Conservation (phyloP, 2,329 filamentous ascomycete species). For the Hypomyces rosellus region DNA sequence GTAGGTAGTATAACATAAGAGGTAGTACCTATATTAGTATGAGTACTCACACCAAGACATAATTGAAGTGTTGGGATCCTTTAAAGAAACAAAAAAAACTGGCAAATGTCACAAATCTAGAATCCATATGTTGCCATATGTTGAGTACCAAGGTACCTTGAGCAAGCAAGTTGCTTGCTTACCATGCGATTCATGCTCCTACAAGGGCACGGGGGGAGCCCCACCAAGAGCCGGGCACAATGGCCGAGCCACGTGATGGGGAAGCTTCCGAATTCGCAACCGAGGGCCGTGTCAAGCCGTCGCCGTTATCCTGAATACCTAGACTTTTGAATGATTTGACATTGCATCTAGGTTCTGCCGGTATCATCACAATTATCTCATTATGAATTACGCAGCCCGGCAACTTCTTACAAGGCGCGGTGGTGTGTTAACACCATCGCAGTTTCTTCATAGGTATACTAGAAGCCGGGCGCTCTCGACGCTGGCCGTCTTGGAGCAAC, state of each 20-base stretch:
- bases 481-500: slow-evolving; percentile 86
- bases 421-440: not conserved
- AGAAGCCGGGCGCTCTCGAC: not conserved
- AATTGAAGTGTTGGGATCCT: too few relatives aligned
- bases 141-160: too few relatives aligned
- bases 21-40: too few relatives aligned
- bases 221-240: too few relatives aligned
- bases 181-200: too few relatives aligned
- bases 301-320: not conserved
- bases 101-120: too few relatives aligned
- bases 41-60: too few relatives aligned
- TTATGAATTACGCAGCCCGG: not conserved
- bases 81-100: too few relatives aligned
- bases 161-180: too few relatives aligned
- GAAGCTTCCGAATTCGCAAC: not conserved
- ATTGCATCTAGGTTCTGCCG: not conserved
- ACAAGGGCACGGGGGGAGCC: too few relatives aligned
- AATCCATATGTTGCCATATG: too few relatives aligned
- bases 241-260: not conserved
- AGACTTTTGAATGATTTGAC: not conserved
- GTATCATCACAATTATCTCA: not conserved
- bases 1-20: too few relatives aligned
- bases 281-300: slow-evolving; percentile 1
- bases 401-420: not conserved
- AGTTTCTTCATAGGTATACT: not conserved